Base-by-base conservation (phyloP, 2,329 filamentous ascomycete genomes). In the Fusarium goolgardi region DNA sequence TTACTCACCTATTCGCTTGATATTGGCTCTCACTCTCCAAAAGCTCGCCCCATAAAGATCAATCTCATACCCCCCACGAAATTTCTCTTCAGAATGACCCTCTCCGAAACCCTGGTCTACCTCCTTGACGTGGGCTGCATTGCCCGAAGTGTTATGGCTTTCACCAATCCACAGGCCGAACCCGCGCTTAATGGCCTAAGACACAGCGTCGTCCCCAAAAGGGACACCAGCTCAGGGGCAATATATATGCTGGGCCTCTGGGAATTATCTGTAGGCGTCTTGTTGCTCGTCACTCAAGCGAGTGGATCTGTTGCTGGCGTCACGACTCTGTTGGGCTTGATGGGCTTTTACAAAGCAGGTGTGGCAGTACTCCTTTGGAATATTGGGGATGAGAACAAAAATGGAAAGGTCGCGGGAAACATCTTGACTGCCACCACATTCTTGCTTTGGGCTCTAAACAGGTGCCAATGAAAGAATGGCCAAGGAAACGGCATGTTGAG, bases 211-310 rank as follows among this genome's bases (percentile, higher is more conserved):
- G 16, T 18, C 13, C 25, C 39, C 0, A 41, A 41, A 15, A 13
- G 20, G 2, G 27, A 63, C 34, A n/a, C 20, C 13, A 58, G 34
- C 12, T 51, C 59, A 3, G 59, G 23, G 1, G 51, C 60, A 5
- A 57, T 63, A 7, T 51, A 51, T 6, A 46, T 63, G 59, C 6
- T 63, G 18, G 60, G 59, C 8, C 31, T 34, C 11, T 63, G 59
- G 60, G 51, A 63, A n/a, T 2, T 21, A 4, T 63, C 20, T 12
- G 15, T 63, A 2, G 59, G 59, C 3, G 4, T 41, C 1, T 35
- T 63, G 2, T 41, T 63, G 15, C 16, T 58, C 2, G 15, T 1
- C 3, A 12, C 29, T 3, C 43, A 51, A 16, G 11, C 21, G 2
- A 31, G 7, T 10, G 27, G 20, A 6, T 18, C 55, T 8, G 10